Percentiles rank a stretch among this genome's conserved stretches.
phyloP scores from a whole-genome alignment of 2,329 filamentous ascomycete genomes.

The Neurospora sp. region DNA sequence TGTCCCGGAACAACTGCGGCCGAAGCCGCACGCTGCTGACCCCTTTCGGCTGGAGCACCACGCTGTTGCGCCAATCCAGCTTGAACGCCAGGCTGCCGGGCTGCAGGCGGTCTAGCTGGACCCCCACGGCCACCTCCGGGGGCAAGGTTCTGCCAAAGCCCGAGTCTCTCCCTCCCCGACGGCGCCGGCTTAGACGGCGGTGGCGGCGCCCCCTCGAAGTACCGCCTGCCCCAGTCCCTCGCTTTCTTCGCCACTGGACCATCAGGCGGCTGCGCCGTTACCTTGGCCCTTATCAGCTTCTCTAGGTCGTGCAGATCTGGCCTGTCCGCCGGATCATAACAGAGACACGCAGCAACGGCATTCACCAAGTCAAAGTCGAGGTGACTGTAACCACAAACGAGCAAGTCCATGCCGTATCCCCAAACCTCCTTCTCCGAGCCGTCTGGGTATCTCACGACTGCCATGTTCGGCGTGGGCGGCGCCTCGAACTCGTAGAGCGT shows the following conservation, averaged over 20 bases:
- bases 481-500: conserved; percentile 27
- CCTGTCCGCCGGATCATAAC: not conserved
- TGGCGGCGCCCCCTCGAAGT: not conserved
- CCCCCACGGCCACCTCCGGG: not conserved
- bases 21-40: not conserved
- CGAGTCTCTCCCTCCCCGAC: not conserved
- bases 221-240: not conserved
- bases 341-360: not conserved
- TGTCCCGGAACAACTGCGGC: not conserved
- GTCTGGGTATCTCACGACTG: not conserved
- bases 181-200: not conserved
- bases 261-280: not conserved
- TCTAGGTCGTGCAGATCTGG: not conserved
- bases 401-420: not conserved
- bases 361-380: not conserved
- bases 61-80: not conserved
- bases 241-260: not conserved
- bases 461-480: conserved; percentile 18
- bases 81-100: not conserved
- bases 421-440: not conserved
- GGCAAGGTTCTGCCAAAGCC: not conserved
- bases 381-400: not conserved
- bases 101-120: not conserved
- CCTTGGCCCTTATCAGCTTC: not conserved
- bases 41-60: not conserved